Evolutionary conservation across 768 basidiomycete genomes (phyloP).

Genomic region (Paxillus ammoniavirescens): DNA sequence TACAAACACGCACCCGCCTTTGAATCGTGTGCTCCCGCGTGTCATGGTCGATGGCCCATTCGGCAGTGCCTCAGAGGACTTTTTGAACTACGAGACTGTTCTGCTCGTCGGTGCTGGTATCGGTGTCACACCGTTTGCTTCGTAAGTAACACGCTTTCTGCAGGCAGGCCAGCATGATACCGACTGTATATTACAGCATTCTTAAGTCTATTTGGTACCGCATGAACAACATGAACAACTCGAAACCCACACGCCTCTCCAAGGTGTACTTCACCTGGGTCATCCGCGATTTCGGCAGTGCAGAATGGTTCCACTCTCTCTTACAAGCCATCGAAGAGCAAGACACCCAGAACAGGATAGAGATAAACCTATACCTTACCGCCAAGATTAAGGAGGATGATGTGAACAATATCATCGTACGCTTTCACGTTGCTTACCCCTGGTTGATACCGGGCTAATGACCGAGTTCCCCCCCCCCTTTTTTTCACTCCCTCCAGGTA

Average conservation of each 20-base stretch:
- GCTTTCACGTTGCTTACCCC: slow-evolving; percentile 17
- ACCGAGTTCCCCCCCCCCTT: neutral
- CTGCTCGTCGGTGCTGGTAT: slow-evolving; percentile 93
- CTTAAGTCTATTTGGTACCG: slow-evolving; percentile 95
- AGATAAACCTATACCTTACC: slow-evolving; percentile 94
- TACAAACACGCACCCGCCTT: slow-evolving; percentile 51
- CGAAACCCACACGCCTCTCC: slow-evolving; percentile 76
- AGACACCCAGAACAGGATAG: slow-evolving; percentile 80
- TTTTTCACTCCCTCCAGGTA: slow-evolving; percentile 37
- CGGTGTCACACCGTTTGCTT: slow-evolving; percentile 95
- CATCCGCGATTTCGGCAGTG: slow-evolving; percentile 86
- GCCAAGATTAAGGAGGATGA: slow-evolving; percentile 90
- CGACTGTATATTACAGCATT: slow-evolving; percentile 46
- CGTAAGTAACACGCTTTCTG: slow-evolving; percentile 48
- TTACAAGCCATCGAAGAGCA: slow-evolving; percentile 93
- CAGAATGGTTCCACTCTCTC: slow-evolving; percentile 94
- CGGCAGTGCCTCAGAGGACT: slow-evolving; percentile 89
- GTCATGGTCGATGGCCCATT: slow-evolving; percentile 98
- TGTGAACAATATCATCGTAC: slow-evolving; percentile 86
- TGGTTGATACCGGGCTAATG: neutral
- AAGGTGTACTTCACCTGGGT: slow-evolving; percentile 97
- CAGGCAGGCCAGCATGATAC: neutral
- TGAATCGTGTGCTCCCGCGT: slow-evolving; percentile 78
- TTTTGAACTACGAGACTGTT: slow-evolving; percentile 85
- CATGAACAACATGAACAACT: slow-evolving; percentile 81